A percentile compares a stretch with the other conserved stretches of the same genome.
Conservation (phyloP, 257 asterid genomes). For the Solanum microdontum region DNA sequence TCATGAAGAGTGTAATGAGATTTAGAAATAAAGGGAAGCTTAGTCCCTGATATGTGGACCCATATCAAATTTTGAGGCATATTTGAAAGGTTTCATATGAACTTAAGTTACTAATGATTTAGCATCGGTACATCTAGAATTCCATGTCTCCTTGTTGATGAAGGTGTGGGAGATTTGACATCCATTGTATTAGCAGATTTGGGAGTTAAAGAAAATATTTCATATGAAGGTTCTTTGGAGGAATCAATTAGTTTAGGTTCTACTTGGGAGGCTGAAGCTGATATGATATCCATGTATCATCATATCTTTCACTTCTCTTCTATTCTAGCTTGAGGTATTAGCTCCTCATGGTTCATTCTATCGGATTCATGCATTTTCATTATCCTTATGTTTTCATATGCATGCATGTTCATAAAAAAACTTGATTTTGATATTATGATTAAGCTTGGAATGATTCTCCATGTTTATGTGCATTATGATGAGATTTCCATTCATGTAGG, state of each 20-base stretch:
- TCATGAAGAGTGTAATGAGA: background rate
- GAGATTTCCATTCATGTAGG: background rate
- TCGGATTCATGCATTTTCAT: no score
- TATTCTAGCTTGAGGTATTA: background rate
- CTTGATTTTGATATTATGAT: background rate
- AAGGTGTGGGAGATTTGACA: background rate
- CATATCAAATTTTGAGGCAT: background rate
- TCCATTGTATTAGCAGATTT: no score
- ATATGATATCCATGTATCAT: background rate
- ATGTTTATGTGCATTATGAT: background rate
- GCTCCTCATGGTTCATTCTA: background rate
- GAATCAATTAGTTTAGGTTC: background rate
- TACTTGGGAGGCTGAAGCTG: background rate
- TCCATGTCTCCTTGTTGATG: background rate
- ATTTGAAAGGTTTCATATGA: background rate
- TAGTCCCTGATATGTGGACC: background rate
- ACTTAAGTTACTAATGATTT: background rate
- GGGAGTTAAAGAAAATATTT: background rate
- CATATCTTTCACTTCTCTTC: background rate
- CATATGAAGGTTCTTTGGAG: background rate
- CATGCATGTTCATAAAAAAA: background rate
- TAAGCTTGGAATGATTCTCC: background rate
- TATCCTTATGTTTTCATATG: background rate
- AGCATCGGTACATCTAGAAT: background rate
- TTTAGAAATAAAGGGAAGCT: background rate